Evolutionary conservation across 192 early-diverging fungal genomes (phyloP), one percentile per base, ranked within the genome.

Genomic region (Coemansia sp.): DNA sequence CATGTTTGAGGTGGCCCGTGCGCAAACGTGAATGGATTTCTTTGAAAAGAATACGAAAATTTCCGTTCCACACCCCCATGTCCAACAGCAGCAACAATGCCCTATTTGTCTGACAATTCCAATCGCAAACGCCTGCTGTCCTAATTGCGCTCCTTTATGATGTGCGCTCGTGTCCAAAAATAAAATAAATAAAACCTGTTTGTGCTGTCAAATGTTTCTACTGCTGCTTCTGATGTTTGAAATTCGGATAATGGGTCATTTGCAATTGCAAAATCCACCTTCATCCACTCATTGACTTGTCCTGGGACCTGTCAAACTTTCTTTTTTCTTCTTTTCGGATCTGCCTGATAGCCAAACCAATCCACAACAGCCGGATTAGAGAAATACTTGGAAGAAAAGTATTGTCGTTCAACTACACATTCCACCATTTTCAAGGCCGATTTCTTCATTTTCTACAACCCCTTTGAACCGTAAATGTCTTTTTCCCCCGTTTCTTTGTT

Each of bases 1-100:
- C 39, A n/a, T 6, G 39, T 48, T 19, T 70, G 61, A 41, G 68
- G 36, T 55, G 51, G 51, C 51, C 51, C 8, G 51, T 54, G 51
- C 51, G 7, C 19, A 16, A 15, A 19, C 48, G 19, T 49, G 48
- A 19, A 26, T 54, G 21, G 9, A 19, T 22, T 52, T 7, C 22
- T 52, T 52, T 52, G 18, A 11, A 52, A 49, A 49, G 10, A 49
- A n/a, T 7, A 7, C 47, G 15, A 49, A 49, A 49, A 49, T 6
- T 16, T 16, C 13, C 18, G 11, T 16, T 7, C 47, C 16, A 0
- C 47, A 2, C 16, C 15, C 15, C 15, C 47, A n/a, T 13, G 15
- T n/a, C 12, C 43, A 45, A 9, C 43, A 32, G 32, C 32, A 32
- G 4, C 32, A 32, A 32, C 32, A 32, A 32, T 32, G 32, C 32